These are phyloP conservation scores for Aureobasidium sp. DNA, from an alignment of 2,329 filamentous ascomycete species.

Conservation along the genomic window DNA sequence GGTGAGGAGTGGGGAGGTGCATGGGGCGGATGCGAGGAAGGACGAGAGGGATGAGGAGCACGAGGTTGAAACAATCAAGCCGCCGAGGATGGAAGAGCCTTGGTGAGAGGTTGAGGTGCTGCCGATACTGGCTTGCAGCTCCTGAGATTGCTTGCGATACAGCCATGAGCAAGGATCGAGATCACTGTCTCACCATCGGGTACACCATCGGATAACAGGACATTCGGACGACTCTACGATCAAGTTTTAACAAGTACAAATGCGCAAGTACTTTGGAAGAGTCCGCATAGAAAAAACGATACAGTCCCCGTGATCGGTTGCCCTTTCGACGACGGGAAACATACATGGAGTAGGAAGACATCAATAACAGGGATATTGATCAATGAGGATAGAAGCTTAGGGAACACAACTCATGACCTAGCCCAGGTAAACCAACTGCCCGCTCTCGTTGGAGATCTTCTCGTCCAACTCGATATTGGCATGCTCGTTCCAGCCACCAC, in stretches of 20 bases:
- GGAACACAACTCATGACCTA: neutral
- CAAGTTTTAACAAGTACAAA: neutral
- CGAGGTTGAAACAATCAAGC: conserved; percentile 22
- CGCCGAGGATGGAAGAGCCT: conserved; percentile 17
- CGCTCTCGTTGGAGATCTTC: conserved; percentile 34
- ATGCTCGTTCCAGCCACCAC: conserved; percentile 27
- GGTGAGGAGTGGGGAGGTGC: conserved; percentile 33
- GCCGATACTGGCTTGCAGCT: neutral
- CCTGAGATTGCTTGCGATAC: neutral
- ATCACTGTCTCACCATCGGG: neutral
- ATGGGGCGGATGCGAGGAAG: conserved; percentile 28
- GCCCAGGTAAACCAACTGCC: conserved; percentile 27
- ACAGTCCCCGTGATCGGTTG: neutral
- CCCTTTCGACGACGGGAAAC: neutral
- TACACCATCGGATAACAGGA: neutral
- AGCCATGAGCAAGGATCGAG: neutral
- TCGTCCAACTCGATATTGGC: conserved; percentile 32
- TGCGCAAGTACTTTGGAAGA: neutral
- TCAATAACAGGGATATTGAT: neutral
- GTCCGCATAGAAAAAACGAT: neutral
- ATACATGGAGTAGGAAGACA: neutral
- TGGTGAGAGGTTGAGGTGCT: conserved; percentile 16
- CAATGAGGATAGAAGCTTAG: neutral
- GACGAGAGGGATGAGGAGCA: conserved; percentile 32
- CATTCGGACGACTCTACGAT: neutral